phyloP scores from a whole-genome alignment of 163 green algal genomes.

The Scenedesmus sp. region DNA sequence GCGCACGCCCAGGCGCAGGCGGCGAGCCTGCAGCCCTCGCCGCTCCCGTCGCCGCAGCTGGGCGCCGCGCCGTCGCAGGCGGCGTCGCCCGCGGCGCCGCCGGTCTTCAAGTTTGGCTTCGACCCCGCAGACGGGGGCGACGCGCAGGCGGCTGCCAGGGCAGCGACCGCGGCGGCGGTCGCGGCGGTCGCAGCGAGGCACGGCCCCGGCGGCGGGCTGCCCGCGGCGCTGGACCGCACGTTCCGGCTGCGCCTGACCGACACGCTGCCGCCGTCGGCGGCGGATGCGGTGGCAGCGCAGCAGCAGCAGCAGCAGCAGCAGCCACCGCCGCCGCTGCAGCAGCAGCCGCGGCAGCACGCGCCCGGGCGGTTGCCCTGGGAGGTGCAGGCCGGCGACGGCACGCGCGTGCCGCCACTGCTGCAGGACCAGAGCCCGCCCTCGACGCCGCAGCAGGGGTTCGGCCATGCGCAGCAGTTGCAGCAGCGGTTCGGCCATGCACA shows the following conservation, averaged over 20 bases:
- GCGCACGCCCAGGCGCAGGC: no score
- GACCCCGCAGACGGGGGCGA: slow-evolving; percentile 1
- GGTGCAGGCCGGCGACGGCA: slow-evolving; percentile 21
- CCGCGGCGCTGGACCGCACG: background rate
- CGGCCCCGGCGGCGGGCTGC: background rate
- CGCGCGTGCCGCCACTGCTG: slow-evolving; percentile 35
- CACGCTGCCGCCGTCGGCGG: background rate
- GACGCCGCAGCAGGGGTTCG: background rate
- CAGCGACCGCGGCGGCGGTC: slow-evolving; percentile 18
- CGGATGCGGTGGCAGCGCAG: background rate
- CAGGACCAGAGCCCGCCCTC: slow-evolving; percentile 17
- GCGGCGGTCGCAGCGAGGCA: slow-evolving; percentile 18
- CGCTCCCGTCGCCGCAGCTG: background rate
- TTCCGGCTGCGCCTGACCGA: slow-evolving; percentile 15
- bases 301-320: background rate
- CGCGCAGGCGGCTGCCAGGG: background rate
- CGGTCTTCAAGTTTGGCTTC: slow-evolving; percentile 37
- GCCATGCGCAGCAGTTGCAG: no score
- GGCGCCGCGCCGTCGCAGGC: no score
- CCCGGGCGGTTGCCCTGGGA: background rate
- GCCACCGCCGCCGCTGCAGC: background rate
- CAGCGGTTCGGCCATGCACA: no score
- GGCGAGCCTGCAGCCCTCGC: slow-evolving; percentile 17
- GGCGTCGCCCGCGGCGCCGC: background rate
- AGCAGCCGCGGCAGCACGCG: background rate